phyloP scores from a whole-genome alignment of 768 basidiomycete species.

The Boletus eberwhitei region DNA sequence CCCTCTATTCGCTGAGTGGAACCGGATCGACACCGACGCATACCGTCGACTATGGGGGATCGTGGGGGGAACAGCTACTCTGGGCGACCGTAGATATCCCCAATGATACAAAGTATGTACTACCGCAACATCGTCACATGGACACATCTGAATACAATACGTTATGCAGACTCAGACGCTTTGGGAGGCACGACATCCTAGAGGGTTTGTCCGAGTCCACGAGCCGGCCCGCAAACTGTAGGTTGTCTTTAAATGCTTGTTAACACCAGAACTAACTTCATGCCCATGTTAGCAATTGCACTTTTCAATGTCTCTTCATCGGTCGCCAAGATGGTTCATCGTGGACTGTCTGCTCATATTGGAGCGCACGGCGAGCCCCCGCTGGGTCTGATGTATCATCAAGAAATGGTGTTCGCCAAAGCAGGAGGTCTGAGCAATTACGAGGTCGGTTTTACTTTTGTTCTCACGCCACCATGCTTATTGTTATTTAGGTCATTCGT shows the following conservation, averaged over 20 bases:
- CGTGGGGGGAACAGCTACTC: constrained; percentile 60
- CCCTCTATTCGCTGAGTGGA: constrained; percentile 61
- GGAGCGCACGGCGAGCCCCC: constrained; percentile 76
- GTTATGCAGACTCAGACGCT: constrained; percentile 50
- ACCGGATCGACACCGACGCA: constrained; percentile 75
- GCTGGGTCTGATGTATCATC: constrained; percentile 71
- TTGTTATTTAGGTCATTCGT: constrained; percentile 48
- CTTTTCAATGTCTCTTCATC: constrained; percentile 69
- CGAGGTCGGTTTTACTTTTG: constrained; percentile 42
- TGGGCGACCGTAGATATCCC: constrained; percentile 67
- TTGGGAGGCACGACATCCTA: constrained; percentile 62
- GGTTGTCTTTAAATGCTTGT: constrained; percentile 16
- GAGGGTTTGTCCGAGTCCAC: constrained; percentile 60
- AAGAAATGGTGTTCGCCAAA: constrained; percentile 65
- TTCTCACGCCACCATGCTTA: background rate
- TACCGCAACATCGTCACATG: background rate
- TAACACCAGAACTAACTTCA: background rate
- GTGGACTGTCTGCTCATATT: constrained; percentile 60
- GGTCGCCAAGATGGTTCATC: constrained; percentile 64
- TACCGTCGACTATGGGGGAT: constrained; percentile 75
- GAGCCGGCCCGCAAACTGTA: constrained; percentile 57
- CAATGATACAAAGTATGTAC: constrained; percentile 60
- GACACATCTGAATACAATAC: background rate
- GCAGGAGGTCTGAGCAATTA: constrained; percentile 68
- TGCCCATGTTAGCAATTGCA: constrained; percentile 46